Percentiles rank a stretch among this genome's conserved stretches.
phyloP scores from a whole-genome alignment of 139 green algal genomes.

The Chlamydomonas sp. region DNA sequence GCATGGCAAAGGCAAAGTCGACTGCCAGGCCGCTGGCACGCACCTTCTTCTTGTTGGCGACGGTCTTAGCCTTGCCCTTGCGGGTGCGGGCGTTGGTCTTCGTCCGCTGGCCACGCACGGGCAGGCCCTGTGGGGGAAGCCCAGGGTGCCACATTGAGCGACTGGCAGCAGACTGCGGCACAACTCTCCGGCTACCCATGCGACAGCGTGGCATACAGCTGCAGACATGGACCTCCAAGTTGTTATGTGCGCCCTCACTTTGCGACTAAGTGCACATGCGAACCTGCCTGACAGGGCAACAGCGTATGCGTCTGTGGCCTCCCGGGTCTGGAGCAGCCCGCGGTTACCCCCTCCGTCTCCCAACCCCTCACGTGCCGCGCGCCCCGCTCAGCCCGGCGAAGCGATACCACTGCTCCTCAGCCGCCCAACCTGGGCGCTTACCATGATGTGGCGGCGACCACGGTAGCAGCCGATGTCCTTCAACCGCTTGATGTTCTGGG shows the following conservation, averaged over 20 bases:
- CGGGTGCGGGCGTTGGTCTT: conserved; percentile 97
- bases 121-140: conserved; percentile 75
- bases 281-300: too few relatives aligned
- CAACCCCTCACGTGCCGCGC: too few relatives aligned
- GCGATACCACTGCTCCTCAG: neutral
- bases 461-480: conserved; percentile 99
- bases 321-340: too few relatives aligned
- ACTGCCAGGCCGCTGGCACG: neutral
- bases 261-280: too few relatives aligned
- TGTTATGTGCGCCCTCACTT: too few relatives aligned
- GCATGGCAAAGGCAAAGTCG: neutral
- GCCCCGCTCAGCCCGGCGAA: too few relatives aligned
- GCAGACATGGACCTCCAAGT: too few relatives aligned
- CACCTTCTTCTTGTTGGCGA: conserved; percentile 91
- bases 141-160: neutral
- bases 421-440: conserved; percentile 35
- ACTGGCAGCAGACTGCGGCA: too few relatives aligned
- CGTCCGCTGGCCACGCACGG: conserved; percentile 92
- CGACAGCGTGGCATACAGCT: too few relatives aligned
- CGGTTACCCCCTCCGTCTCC: too few relatives aligned
- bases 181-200: too few relatives aligned
- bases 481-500: conserved; percentile 96
- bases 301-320: too few relatives aligned
- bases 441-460: conserved; percentile 90
- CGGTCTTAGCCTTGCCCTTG: conserved; percentile 87